Evolutionary conservation across 2,329 filamentous ascomycete species (phyloP).

Genomic region (Sporothrix pallida): DNA sequence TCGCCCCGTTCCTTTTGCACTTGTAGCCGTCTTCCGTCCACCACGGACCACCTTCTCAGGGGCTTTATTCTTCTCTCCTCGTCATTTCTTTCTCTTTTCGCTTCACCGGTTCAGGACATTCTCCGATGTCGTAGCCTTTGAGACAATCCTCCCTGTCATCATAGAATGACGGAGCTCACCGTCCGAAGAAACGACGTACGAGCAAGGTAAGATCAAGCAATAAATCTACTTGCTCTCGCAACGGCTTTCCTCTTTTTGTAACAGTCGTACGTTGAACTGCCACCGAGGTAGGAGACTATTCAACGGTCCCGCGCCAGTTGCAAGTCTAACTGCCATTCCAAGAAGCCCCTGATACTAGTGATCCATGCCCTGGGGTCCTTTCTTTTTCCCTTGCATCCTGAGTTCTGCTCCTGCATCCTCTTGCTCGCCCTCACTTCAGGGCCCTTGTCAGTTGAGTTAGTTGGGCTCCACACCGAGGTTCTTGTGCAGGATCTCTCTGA

Average conservation of each 20-base stretch:
- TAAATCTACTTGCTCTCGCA: neutral
- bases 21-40: slow-evolving; percentile 9
- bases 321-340: neutral
- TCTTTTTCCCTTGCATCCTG: neutral
- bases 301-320: neutral
- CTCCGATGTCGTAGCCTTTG: too few relatives aligned
- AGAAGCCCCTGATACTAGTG: slow-evolving; percentile 1
- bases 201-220: neutral
- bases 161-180: neutral
- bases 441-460: neutral
- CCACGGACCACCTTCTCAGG: slow-evolving; percentile 16
- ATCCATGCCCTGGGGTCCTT: neutral
- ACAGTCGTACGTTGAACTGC: neutral
- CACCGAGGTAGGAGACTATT: neutral
- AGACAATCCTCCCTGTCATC: too few relatives aligned
- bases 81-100: neutral
- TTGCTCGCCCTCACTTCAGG: neutral
- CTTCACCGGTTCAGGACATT: slow-evolving; percentile 11
- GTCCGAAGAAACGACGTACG: neutral
- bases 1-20: neutral
- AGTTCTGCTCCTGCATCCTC: neutral
- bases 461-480: slow-evolving; percentile 16
- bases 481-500: slow-evolving; percentile 27
- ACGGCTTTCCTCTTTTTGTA: neutral
- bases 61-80: neutral